Evolutionary conservation across 768 basidiomycete genomes (phyloP).

Genomic region (Hemileccinum impolitum): DNA sequence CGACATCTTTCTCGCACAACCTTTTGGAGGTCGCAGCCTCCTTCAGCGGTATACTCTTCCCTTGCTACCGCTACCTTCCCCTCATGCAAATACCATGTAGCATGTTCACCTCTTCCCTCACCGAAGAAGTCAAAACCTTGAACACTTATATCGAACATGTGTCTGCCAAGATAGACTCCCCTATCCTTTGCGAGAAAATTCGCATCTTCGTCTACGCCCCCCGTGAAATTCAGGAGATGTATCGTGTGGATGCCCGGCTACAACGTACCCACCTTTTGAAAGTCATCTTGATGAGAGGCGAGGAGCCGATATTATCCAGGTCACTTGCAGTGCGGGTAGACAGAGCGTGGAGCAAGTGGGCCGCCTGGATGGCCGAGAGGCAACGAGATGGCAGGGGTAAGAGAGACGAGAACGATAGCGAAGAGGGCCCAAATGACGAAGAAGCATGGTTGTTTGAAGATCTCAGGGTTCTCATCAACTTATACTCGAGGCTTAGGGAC

Average conservation of each 20-base stretch:
- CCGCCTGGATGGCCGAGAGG: slow-evolving; percentile 61
- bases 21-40: slow-evolving; percentile 90
- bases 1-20: slow-evolving; percentile 94
- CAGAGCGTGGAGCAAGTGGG: slow-evolving; percentile 74
- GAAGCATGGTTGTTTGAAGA: slow-evolving; percentile 98
- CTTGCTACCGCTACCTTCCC: neutral
- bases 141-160: slow-evolving; percentile 88
- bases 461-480: slow-evolving; percentile 69
- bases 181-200: slow-evolving; percentile 84
- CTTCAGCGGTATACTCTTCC: slow-evolving; percentile 66
- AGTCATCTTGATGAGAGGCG: slow-evolving; percentile 73
- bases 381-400: slow-evolving; percentile 41
- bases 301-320: slow-evolving; percentile 70
- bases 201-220: slow-evolving; percentile 83
- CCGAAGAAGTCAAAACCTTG: slow-evolving; percentile 82
- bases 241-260: slow-evolving; percentile 70
- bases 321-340: slow-evolving; percentile 80
- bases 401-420: slow-evolving; percentile 65
- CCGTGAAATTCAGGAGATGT: slow-evolving; percentile 80
- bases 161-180: slow-evolving; percentile 85
- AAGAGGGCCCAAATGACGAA: slow-evolving; percentile 89
- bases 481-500: slow-evolving; percentile 80
- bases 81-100: slow-evolving; percentile 37
- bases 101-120: slow-evolving; percentile 92
- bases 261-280: slow-evolving; percentile 77